A percentile compares a stretch with the other conserved stretches of the same genome.
Conservation (phyloP, 371 early-diverging fungal species). For the Amoeboaphelidium occidentale region DNA sequence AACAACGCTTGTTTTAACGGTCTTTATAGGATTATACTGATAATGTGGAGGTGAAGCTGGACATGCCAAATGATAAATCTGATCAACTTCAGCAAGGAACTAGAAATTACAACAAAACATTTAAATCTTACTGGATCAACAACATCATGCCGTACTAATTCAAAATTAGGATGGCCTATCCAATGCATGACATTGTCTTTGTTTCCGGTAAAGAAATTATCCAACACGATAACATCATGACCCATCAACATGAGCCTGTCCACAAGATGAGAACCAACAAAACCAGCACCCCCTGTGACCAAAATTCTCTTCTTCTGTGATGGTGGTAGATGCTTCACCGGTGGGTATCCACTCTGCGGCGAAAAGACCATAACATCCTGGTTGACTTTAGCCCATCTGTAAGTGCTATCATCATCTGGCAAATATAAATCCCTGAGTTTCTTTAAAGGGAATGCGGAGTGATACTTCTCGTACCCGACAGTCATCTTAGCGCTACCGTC, state of each 20-base stretch:
- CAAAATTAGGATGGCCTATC: constrained; percentile 67
- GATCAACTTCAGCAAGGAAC: constrained; percentile 63
- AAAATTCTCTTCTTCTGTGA: constrained; percentile 41
- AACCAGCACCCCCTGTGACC: constrained; percentile 76
- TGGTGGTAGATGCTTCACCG: constrained; percentile 8
- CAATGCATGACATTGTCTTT: constrained; percentile 34
- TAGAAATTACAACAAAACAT: constrained; percentile 6
- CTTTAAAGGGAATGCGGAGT: too few relatives aligned
- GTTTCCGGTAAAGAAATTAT: constrained; percentile 56
- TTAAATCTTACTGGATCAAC: constrained; percentile 8
- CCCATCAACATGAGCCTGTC: constrained; percentile 69
- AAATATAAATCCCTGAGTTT: too few relatives aligned
- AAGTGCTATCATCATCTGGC: not conserved
- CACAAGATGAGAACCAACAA: constrained; percentile 64
- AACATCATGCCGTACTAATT: constrained; percentile 60
- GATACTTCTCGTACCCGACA: too few relatives aligned
- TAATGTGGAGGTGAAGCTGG: constrained; percentile 76
- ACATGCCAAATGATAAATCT: constrained; percentile 63
- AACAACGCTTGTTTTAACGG: constrained; percentile 60
- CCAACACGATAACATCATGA: constrained; percentile 54
- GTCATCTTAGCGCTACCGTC: too few relatives aligned
- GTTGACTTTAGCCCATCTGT: not conserved
- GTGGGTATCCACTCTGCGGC: constrained; percentile 7
- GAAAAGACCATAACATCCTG: not conserved
- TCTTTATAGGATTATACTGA: constrained; percentile 66